Base-by-base conservation (phyloP, 768 basidiomycete genomes). In the Mycena floridula region DNA sequence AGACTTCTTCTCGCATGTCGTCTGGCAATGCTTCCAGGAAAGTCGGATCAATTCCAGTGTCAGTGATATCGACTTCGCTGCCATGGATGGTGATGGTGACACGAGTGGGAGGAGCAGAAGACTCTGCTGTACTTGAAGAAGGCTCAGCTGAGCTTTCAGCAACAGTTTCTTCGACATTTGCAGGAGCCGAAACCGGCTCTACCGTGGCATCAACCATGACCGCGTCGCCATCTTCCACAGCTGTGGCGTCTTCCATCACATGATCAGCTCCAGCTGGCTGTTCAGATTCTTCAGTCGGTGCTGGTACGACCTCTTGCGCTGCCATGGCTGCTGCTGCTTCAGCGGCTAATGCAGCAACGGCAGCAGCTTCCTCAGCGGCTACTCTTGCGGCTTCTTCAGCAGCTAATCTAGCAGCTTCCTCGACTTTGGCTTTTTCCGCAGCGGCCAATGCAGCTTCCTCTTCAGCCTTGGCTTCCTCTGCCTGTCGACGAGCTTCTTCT, bases 11-110 rank as follows among this genome's bases (percentile, higher is more conserved):
- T 41, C 96, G 81, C 86, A 99, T 98, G 52, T 98, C 95, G 58
- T 99, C 96, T 0, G 96, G 96, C 7, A 99, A 68, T 21, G 96
- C 96, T 65, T 97, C 93, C 46, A 99, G 70, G 76, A 99, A 99
- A 5, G 91, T 93, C 2, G 94, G 91, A 60, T 99, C 96, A 57
- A 99, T 97, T 4, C 96, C 96, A 27, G 93, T 95, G 55, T 98
- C 93, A 2, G 96, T 99, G 59, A 99, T 99, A 59, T 99, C 96
- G 22, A 98, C 90, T 6, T 83, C 73, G 50, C 80, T 89, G 42
- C 96, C 96, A 61, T 93, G 89, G 43, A 99, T 90, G 66, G 80
- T 76, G 56, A 99, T 86, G 1, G 89, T 91, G 22, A 95, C 74
- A 26, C 96, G 81, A 51, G 81, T 73, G 27, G 69, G 58, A n/a